Base-by-base conservation (phyloP, 345 rosid species). In the Stellera chamaejasme region DNA sequence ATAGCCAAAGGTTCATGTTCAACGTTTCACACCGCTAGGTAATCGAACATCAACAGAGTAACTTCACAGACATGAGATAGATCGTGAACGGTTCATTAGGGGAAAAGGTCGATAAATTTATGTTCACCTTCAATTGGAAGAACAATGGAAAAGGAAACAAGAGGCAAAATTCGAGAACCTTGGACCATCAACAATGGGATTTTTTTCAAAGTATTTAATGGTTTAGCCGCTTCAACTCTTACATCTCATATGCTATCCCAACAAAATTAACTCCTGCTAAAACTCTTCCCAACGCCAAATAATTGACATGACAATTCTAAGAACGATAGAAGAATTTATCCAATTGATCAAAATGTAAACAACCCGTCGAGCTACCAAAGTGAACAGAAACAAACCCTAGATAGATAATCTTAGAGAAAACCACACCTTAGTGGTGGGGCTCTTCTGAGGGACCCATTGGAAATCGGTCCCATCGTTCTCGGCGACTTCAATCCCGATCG, bases 401-500 rank as follows among this genome's bases (percentile, higher is more conserved):
- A 32, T 1, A 5, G 19, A 56, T 28, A 28, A 28, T 28, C 36
- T 3, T 15, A 36, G 16, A 51, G 10, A 13, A 9, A 52, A 27
- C 13, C 14, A n/a, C 50, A 82, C 96, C 96, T 78, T 87, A 6
- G 79, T 66, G 19, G 78, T 64, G 66, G 95, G 61, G 13, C 67
- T 68, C 71, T 63, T 73, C 41, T 79, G 59, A 11, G 82, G 61
- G 16, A 32, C 67, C 72, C 75, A 69, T 44, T 46, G 78, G 44
- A 76, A 36, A 69, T 64, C 77, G 47, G 84, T 49, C 0, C 83
- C 88, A 3, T 87, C 94, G 28, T 75, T 79, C 64, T 75, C 90
- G 32, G 79, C 92, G 45, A 81, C 74, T 10, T 77, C 75, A 77
- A 12, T 87, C 97, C 8, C 64, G 74, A 75, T 75, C 98, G 62